Percentiles rank a stretch among this genome's conserved stretches.
These are phyloP conservation scores for Phellopilus nigrolimitatus DNA, from an alignment of 1,284 basidiomycete genomes.

Conservation along the genomic window DNA sequence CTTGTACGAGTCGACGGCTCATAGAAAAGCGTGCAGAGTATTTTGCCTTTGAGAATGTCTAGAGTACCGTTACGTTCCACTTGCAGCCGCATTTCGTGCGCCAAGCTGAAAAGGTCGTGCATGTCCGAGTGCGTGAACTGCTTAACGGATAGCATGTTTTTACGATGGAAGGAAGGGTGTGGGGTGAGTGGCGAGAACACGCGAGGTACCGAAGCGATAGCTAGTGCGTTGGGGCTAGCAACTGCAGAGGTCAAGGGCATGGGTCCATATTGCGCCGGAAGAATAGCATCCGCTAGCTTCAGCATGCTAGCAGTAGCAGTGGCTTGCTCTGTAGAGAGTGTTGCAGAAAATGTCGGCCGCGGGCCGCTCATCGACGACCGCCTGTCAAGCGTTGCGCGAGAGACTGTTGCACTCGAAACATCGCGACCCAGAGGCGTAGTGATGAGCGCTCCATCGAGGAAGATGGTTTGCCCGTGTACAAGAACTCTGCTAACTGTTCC, in stretches of 20 bases:
- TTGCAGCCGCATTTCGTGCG: constrained; percentile 94
- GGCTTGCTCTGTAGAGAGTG: constrained; percentile 22
- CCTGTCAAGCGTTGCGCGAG: constrained; percentile 41
- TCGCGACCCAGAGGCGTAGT: constrained; percentile 69
- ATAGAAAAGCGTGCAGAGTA: constrained; percentile 96
- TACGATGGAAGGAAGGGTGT: constrained; percentile 74
- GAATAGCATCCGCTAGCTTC: constrained; percentile 12
- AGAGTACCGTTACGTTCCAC: constrained; percentile 90
- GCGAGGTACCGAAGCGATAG: constrained; percentile 23
- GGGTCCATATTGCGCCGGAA: constrained; percentile 25
- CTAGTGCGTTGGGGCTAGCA: constrained; percentile 24
- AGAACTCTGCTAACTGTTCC: constrained; percentile 91
- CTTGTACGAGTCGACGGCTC: constrained; percentile 97
- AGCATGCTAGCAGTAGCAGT: constrained; percentile 19
- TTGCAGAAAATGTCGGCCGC: constrained; percentile 24
- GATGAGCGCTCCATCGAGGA: constrained; percentile 83
- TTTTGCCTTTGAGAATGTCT: constrained; percentile 87
- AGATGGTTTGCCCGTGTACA: constrained; percentile 87
- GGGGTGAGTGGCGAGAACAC: constrained; percentile 34
- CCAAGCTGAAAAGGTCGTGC: constrained; percentile 91
- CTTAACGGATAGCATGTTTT: constrained; percentile 93
- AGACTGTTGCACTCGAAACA: constrained; percentile 64
- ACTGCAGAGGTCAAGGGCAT: constrained; percentile 29
- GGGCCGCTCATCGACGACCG: constrained; percentile 30
- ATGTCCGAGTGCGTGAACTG: constrained; percentile 91